Conservation (phyloP, 345 rosid genomes). For the Eutrema yunnanense region DNA sequence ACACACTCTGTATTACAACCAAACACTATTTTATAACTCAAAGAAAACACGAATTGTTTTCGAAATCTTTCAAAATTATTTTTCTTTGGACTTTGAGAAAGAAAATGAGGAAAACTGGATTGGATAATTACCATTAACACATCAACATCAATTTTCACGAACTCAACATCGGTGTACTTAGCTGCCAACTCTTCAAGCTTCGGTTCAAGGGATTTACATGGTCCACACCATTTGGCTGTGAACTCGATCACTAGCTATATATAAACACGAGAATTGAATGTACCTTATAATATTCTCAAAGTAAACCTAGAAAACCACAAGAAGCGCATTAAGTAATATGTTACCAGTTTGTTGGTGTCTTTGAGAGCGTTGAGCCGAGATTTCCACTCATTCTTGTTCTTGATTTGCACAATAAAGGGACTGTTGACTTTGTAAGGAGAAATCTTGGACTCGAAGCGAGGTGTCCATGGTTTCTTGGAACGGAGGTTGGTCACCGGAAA, state of each 20-base stretch:
- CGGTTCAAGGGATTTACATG: constrained; percentile 59
- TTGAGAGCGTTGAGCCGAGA: constrained; percentile 46
- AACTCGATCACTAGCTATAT: constrained; percentile 63
- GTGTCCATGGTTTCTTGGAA: constrained; percentile 12
- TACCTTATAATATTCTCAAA: neutral
- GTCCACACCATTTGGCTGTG: constrained; percentile 80
- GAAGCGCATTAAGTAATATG: neutral
- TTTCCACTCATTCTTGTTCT: constrained; percentile 54
- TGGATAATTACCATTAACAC: constrained; percentile 34
- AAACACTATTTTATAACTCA: constrained; percentile 1
- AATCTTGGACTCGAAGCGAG: constrained; percentile 6
- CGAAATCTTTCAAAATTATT: neutral
- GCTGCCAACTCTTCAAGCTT: constrained; percentile 47
- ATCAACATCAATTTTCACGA: constrained; percentile 76
- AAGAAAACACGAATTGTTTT: neutral
- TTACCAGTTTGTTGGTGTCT: constrained; percentile 59
- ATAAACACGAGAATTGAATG: neutral
- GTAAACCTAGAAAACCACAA: neutral
- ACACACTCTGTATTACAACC: constrained; percentile 37
- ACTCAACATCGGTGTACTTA: constrained; percentile 46
- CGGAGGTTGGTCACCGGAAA: neutral
- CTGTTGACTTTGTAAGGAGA: constrained; percentile 9
- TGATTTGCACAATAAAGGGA: constrained; percentile 36
- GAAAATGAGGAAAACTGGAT: neutral
- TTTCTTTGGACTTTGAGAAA: neutral